phyloP scores from a whole-genome alignment of 2,329 filamentous ascomycete species.

The Geosmithia putterillii region DNA sequence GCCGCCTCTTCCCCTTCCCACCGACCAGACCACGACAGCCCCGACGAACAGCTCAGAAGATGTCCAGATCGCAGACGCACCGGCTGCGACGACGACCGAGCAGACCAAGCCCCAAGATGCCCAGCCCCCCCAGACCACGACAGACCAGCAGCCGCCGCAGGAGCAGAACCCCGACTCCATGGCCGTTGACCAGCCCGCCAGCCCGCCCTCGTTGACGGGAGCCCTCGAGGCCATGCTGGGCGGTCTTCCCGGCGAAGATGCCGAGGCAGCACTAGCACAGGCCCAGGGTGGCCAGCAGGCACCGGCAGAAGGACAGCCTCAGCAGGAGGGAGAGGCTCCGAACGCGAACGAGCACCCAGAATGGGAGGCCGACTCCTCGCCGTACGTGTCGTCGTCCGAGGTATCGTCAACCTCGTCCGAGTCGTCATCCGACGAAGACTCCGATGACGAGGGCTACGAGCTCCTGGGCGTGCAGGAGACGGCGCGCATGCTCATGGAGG shows the following conservation, averaged over 20 bases:
- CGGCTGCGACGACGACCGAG: not conserved
- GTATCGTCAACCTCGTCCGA: conserved; percentile 43
- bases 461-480: conserved; percentile 72
- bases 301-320: conserved; percentile 2
- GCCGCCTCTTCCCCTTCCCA: conserved; percentile 23
- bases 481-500: conserved; percentile 74
- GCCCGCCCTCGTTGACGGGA: conserved; percentile 23
- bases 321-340: conserved; percentile 2
- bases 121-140: not conserved
- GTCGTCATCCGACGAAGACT: conserved; percentile 47
- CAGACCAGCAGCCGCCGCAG: not conserved
- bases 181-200: conserved; percentile 21
- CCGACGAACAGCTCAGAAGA: conserved; percentile 6
- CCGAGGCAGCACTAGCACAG: conserved; percentile 1
- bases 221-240: conserved; percentile 31
- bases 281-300: not conserved
- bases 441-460: conserved; percentile 52
- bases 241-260: conserved; percentile 14
- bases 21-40: conserved; percentile 16
- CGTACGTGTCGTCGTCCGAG: conserved; percentile 55
- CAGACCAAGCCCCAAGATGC: not conserved
- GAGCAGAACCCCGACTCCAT: conserved; percentile 15
- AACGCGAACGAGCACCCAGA: conserved; percentile 45
- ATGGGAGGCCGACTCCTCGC: conserved; percentile 75
- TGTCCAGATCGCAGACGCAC: conserved; percentile 8